Evolutionary conservation across 2,329 filamentous ascomycete genomes (phyloP), one percentile per base, ranked within the genome.

Genomic region (Xylariaceae sp.): DNA sequence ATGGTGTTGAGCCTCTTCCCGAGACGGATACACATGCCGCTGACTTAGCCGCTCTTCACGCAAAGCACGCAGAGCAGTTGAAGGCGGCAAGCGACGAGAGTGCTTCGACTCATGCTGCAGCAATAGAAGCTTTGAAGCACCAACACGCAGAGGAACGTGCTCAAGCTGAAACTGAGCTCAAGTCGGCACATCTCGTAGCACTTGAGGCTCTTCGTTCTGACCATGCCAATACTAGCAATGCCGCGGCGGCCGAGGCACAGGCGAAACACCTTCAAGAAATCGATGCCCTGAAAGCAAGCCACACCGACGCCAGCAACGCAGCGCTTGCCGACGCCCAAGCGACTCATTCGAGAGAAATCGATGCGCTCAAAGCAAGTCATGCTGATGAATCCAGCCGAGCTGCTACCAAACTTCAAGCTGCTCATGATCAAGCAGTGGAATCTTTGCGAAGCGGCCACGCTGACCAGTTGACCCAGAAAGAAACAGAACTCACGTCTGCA

Each of bases 1-100:
- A 77, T 55, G 53, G 65, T 35, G 64, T 78, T 14, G 68, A 73
- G 21, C 53, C 59, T 41, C 40, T 54, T 6, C 49, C 54, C 6
- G 47, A 54, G 25, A 48, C 52, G 11, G 53, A 62, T 37, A 48
- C 45, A 2, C 55, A 59, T 47, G 51, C 59, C 5, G 60, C 66
- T 22, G 73, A 74, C 42, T 50, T 64, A 3, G 63, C 62, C 4
- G 57, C 62, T 16, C 60, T 67, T 22, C 54, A 49, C 25, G 41
- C 45, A 3, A 50, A 58, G 33, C 60, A 65, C 33, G 58, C 55
- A n/a, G 55, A 56, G 25, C 46, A 55, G 21, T 40, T 63, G 12
- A 51, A 55, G 14, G 48, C 51, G n/a, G 32, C 61, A 6, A 45
- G 42, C 11, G 48, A 56, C 5, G 60, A 65, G 38, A 62, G 61